Conservation (phyloP, 2,329 filamentous ascomycete species). For the Sporothrix protearum region DNA sequence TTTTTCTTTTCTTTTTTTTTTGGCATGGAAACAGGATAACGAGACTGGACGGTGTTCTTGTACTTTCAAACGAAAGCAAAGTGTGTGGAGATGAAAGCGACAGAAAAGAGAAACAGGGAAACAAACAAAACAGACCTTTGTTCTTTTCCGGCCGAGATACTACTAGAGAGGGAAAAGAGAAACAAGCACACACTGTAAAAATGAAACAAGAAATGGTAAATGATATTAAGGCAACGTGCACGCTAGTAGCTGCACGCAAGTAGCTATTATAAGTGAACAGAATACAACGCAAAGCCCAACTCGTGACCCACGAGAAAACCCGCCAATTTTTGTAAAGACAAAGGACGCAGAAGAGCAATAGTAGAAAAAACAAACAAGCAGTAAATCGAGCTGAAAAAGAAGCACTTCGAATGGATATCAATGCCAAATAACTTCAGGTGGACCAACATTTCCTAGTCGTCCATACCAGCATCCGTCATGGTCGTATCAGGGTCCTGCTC, state of each 20-base stretch:
- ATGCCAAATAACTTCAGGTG: neutral
- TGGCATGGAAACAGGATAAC: neutral
- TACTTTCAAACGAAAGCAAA: neutral
- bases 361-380: neutral
- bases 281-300: neutral
- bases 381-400: neutral
- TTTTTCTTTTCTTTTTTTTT: no score
- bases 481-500: conserved; percentile 23
- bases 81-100: neutral
- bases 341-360: neutral
- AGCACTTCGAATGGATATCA: neutral
- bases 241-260: neutral
- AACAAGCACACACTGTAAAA: neutral
- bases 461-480: conserved; percentile 25
- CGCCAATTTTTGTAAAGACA: neutral
- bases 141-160: no score
- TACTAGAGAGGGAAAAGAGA: neutral
- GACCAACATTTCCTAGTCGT: conserved; percentile 1
- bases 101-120: neutral
- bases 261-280: neutral
- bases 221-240: neutral
- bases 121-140: neutral
- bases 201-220: neutral
- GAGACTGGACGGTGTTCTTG: neutral
- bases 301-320: neutral